A percentile compares a stretch with the other conserved stretches of the same genome.
Evolutionary conservation across 352 stramenopile species (phyloP).

Genomic region (Pelagophyceae sp.): DNA sequence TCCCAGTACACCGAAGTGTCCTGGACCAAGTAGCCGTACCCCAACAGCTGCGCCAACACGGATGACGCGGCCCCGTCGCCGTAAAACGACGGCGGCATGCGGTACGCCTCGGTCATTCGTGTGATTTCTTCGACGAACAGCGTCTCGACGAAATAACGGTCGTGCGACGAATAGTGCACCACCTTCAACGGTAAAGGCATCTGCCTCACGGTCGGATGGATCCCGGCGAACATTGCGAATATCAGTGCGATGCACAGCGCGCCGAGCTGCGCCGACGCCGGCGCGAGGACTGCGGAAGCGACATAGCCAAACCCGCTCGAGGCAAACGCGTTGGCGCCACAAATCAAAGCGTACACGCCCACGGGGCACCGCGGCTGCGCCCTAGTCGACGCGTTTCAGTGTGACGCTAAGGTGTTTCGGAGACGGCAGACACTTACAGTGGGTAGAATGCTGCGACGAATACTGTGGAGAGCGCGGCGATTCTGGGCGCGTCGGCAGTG

Average conservation of each 20-base stretch:
- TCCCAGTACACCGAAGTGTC: not conserved
- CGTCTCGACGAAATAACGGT: slow-evolving; percentile 8
- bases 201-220: not conserved
- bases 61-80: not conserved
- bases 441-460: slow-evolving; percentile 2
- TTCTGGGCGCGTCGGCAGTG: not conserved
- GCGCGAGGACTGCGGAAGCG: not conserved
- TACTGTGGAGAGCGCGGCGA: not conserved
- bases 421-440: no score
- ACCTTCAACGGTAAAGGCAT: not conserved
- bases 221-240: slow-evolving; percentile 1
- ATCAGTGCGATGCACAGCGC: not conserved
- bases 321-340: not conserved
- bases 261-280: not conserved
- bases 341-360: not conserved
- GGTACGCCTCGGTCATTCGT: not conserved
- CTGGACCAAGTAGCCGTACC: slow-evolving; percentile 7
- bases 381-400: no score
- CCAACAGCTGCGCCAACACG: not conserved
- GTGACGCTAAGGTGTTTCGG: no score
- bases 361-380: not conserved
- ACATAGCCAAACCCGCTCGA: not conserved
- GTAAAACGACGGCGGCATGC: not conserved
- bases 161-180: not conserved
- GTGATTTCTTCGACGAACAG: slow-evolving; percentile 12